Evolutionary conservation across 2,329 filamentous ascomycete species (phyloP), one percentile per base, ranked within the genome.

Genomic region (Calonectria pseudoturangicola): DNA sequence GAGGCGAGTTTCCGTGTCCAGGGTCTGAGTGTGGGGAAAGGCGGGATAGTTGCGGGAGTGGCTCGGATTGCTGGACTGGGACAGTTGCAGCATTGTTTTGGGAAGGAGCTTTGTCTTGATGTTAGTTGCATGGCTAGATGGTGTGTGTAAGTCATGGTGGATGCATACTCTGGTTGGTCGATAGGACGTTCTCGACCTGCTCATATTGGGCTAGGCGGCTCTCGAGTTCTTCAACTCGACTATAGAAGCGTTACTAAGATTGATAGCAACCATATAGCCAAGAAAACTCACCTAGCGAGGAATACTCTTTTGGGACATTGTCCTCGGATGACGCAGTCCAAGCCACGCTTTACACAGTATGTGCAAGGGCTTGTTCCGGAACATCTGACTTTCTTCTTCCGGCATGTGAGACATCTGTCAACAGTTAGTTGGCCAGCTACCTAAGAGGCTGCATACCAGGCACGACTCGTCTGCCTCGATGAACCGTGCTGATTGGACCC

Each of bases 291-390:
- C 78, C 74, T 79, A 63, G 77, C 78, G 71, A 79, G 76, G 50
- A 79, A 79, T 66, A 79, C 79, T 39, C 78, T 74, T 62, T 79
- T 79, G 4, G 79, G 78, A 16, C 78, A 78, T 77, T 79, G 77
- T 54, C 79, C 78, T 15, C 77, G 77, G 58, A 79, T 74, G 43
- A 76, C 75, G 70, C 78, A 79, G 63, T 79, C 78, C 18, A 79
- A 39, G 3, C 78, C 78, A 41, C 78, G 78, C 72, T 79, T 79
- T 63, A 73, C 66, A 45, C 78, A 79, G 18, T 79, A 79, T n/a
- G 74, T 75, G 65, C 78, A 79, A 62, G 78, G 78, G 28, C 75
- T 79, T 33, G 77, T 79, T 27, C 78, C 78, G 15, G 78, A 79
- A 27, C 78, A 79, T 54, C 78, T 68, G 54, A 79, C 78, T 48